phyloP scores from a whole-genome alignment of 164 flowering plant species.

The Malania oleifera region DNA sequence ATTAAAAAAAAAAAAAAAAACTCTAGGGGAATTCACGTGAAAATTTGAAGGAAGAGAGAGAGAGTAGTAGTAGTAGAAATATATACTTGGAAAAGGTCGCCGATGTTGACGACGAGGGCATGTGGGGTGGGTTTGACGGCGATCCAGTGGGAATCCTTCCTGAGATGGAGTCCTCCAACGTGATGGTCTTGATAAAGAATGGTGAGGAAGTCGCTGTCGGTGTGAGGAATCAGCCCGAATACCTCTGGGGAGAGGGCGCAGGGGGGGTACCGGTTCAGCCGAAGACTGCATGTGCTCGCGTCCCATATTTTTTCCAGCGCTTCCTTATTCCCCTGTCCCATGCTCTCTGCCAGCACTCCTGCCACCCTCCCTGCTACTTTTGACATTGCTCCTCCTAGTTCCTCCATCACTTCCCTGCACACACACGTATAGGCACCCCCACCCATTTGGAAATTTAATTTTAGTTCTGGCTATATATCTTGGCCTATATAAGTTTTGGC shows the following conservation, averaged over 20 bases:
- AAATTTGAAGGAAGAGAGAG: background rate
- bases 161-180: slow-evolving; percentile 75
- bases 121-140: slow-evolving; percentile 59
- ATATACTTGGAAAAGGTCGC: slow-evolving; percentile 89
- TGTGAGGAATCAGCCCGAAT: slow-evolving; percentile 70
- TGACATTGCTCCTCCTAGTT: slow-evolving; percentile 54
- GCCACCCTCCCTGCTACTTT: slow-evolving; percentile 52
- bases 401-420: slow-evolving; percentile 50
- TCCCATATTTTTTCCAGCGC: slow-evolving; percentile 35
- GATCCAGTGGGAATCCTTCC: slow-evolving; percentile 73
- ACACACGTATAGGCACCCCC: too few relatives aligned
- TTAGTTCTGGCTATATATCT: too few relatives aligned
- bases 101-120: slow-evolving; percentile 76
- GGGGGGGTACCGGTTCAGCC: slow-evolving; percentile 63
- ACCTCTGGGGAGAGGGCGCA: slow-evolving; percentile 46
- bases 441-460: too few relatives aligned
- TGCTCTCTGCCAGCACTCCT: slow-evolving; percentile 41
- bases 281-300: slow-evolving; percentile 56
- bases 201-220: slow-evolving; percentile 78
- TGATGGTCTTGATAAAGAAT: slow-evolving; percentile 70
- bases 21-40: background rate
- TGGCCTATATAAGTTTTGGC: too few relatives aligned
- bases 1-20: too few relatives aligned
- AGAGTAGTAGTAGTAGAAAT: too few relatives aligned
- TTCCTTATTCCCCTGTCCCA: slow-evolving; percentile 29